Evolutionary conservation across 495 filamentous ascomycete species (phyloP).

Genomic region (Podospora comata): DNA sequence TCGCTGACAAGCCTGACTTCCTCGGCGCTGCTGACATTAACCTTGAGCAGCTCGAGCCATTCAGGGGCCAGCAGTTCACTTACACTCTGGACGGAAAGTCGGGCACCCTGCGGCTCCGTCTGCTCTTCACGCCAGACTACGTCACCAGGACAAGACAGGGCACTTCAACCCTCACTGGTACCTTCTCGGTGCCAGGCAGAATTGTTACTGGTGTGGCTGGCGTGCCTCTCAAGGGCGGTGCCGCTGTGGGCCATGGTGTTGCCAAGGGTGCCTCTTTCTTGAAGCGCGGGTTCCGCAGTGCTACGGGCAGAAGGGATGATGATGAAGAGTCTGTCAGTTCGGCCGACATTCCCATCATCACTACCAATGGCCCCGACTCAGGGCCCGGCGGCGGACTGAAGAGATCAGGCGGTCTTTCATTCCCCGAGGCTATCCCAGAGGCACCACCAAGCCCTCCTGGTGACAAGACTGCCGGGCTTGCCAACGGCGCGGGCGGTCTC

Average conservation of each 20-base stretch:
- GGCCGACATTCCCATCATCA: slow-evolving; percentile 45
- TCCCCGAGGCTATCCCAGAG: slow-evolving; percentile 23
- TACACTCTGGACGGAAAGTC: slow-evolving; percentile 87
- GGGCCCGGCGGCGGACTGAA: slow-evolving; percentile 34
- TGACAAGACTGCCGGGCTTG: slow-evolving; percentile 25
- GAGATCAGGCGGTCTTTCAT: slow-evolving; percentile 33
- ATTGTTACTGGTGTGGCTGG: slow-evolving; percentile 75
- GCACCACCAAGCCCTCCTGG: slow-evolving; percentile 38
- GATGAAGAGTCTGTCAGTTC: slow-evolving; percentile 32
- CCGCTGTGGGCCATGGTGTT: slow-evolving; percentile 73
- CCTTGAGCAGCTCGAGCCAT: slow-evolving; percentile 79
- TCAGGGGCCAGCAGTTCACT: slow-evolving; percentile 65
- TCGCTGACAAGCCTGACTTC: slow-evolving; percentile 86
- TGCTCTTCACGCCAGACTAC: slow-evolving; percentile 93
- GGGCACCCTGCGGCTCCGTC: slow-evolving; percentile 72
- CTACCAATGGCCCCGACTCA: slow-evolving; percentile 37
- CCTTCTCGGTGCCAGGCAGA: slow-evolving; percentile 85
- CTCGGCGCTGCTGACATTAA: slow-evolving; percentile 76
- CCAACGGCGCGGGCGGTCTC: slow-evolving; percentile 36
- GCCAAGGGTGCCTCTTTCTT: slow-evolving; percentile 86
- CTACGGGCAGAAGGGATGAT: slow-evolving; percentile 52
- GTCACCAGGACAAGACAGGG: slow-evolving; percentile 85
- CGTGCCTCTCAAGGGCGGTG: slow-evolving; percentile 87
- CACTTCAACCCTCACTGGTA: slow-evolving; percentile 89
- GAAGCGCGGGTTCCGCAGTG: slow-evolving; percentile 66